A percentile compares a stretch with the other conserved stretches of the same genome.
Evolutionary conservation across 2,329 filamentous ascomycete species (phyloP).

Genomic region (Tolypocladium inflatum): DNA sequence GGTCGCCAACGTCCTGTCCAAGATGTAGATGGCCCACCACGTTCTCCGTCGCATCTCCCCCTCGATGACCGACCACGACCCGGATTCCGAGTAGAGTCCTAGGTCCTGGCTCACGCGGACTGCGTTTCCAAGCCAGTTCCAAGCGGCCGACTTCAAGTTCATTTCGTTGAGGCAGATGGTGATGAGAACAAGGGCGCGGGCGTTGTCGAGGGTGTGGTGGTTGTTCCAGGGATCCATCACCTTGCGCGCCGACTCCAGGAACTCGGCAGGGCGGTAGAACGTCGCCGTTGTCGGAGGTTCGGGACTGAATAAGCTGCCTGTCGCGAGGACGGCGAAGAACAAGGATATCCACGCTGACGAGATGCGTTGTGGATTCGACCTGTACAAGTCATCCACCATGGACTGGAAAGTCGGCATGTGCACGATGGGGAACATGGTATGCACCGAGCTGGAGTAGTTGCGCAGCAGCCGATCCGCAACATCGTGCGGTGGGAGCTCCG

Average conservation of each 20-base stretch:
- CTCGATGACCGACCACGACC: conserved; percentile 65
- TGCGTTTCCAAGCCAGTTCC: conserved; percentile 74
- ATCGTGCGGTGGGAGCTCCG: conserved; percentile 60
- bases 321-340: conserved; percentile 75
- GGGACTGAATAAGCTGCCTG: conserved; percentile 65
- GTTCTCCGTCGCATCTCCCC: conserved; percentile 77
- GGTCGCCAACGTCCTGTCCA: conserved; percentile 72
- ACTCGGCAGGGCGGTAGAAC: conserved; percentile 45
- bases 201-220: conserved; percentile 66
- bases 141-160: conserved; percentile 77
- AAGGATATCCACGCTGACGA: conserved; percentile 66
- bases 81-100: conserved; percentile 67
- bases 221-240: conserved; percentile 77
- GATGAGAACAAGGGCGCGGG: conserved; percentile 60
- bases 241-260: conserved; percentile 60
- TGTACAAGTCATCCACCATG: conserved; percentile 70
- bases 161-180: conserved; percentile 76
- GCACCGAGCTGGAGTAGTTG: conserved; percentile 67
- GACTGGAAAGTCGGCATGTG: conserved; percentile 79
- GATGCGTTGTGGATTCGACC: conserved; percentile 46
- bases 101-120: conserved; percentile 77
- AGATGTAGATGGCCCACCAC: conserved; percentile 91
- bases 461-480: conserved; percentile 63
- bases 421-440: conserved; percentile 73
- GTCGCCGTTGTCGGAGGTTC: conserved; percentile 43